These are phyloP conservation scores for Boletellus sp. DNA, from an alignment of 1,284 basidiomycete genomes.

Conservation along the genomic window DNA sequence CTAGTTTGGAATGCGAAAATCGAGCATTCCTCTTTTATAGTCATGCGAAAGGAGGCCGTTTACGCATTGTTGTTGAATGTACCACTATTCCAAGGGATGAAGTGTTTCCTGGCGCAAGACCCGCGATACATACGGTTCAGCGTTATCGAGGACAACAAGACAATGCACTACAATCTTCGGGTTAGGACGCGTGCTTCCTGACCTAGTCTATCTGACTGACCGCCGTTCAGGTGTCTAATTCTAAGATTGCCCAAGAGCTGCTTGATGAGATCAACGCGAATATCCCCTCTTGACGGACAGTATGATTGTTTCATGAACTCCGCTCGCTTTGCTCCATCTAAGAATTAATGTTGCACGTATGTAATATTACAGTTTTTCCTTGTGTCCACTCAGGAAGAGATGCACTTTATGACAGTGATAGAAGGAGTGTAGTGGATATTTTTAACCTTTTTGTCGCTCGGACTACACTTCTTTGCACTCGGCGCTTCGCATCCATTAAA, in stretches of 20 bases:
- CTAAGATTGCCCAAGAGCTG: slow-evolving; percentile 59
- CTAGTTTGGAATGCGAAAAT: no score
- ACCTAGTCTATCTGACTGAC: background rate
- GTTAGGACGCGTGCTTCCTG: slow-evolving; percentile 40
- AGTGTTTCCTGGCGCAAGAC: slow-evolving; percentile 73
- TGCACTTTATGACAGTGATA: slow-evolving; percentile 21
- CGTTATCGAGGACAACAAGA: slow-evolving; percentile 63
- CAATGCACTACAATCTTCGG: slow-evolving; percentile 74
- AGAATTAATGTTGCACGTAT: slow-evolving; percentile 33
- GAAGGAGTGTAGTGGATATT: slow-evolving; percentile 12
- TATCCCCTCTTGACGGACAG: slow-evolving; percentile 39
- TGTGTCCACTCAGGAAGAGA: slow-evolving; percentile 28
- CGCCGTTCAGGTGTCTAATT: slow-evolving; percentile 47
- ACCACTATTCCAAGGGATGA: slow-evolving; percentile 84
- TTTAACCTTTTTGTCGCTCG: slow-evolving; percentile 15
- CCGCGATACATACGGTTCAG: slow-evolving; percentile 78
- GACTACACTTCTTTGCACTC: slow-evolving; percentile 10
- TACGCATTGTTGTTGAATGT: slow-evolving; percentile 83
- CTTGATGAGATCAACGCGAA: slow-evolving; percentile 54
- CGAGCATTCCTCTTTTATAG: slow-evolving; percentile 38
- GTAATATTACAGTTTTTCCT: slow-evolving; percentile 31
- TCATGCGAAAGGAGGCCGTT: slow-evolving; percentile 95
- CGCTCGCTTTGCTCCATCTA: slow-evolving; percentile 28
- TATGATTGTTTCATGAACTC: slow-evolving; percentile 15
- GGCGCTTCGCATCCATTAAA: slow-evolving; percentile 20